These are phyloP conservation scores for Fraxinus angustifolia DNA, from an alignment of 305 asterid species.

Conservation along the genomic window DNA sequence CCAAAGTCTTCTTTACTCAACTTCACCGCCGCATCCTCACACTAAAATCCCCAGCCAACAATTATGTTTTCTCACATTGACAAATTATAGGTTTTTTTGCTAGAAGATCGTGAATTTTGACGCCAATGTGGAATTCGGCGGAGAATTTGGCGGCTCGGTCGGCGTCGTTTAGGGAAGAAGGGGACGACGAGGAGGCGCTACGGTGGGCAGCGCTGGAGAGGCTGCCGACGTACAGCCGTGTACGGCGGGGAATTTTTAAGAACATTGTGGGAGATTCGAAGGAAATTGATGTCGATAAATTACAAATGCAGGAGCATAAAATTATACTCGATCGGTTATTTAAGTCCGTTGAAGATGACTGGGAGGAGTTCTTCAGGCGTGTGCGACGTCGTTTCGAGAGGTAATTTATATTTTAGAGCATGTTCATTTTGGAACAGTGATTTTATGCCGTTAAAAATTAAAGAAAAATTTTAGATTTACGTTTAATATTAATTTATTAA, in stretches of 20 bases:
- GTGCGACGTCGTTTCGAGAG: slow-evolving; percentile 80
- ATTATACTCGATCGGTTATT: slow-evolving; percentile 70
- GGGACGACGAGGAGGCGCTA: slow-evolving; percentile 90
- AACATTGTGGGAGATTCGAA: slow-evolving; percentile 66
- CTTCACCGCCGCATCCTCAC: slow-evolving; percentile 27
- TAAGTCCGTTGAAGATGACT: slow-evolving; percentile 64
- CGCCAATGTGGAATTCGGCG: slow-evolving; percentile 76
- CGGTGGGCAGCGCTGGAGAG: slow-evolving; percentile 98
- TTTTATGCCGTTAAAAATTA: too few relatives aligned
- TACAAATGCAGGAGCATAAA: slow-evolving; percentile 53
- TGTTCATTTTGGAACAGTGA: too few relatives aligned
- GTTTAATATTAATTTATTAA: too few relatives aligned
- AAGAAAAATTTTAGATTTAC: too few relatives aligned
- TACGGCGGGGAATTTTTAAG: slow-evolving; percentile 71
- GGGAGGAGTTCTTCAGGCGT: slow-evolving; percentile 77
- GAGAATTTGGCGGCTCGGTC: slow-evolving; percentile 81
- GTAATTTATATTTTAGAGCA: slow-evolving; percentile 26
- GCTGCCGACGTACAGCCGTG: slow-evolving; percentile 84
- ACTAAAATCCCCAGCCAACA: slow-evolving; percentile 4
- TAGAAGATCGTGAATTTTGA: background rate
- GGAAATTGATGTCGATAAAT: slow-evolving; percentile 66
- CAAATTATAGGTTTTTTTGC: background rate
- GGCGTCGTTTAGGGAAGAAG: slow-evolving; percentile 81
- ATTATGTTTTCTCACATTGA: background rate
- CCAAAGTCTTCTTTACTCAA: slow-evolving; percentile 25